Evolutionary conservation across 441 rosid species (phyloP).

Genomic region (Gossypium aridum): DNA sequence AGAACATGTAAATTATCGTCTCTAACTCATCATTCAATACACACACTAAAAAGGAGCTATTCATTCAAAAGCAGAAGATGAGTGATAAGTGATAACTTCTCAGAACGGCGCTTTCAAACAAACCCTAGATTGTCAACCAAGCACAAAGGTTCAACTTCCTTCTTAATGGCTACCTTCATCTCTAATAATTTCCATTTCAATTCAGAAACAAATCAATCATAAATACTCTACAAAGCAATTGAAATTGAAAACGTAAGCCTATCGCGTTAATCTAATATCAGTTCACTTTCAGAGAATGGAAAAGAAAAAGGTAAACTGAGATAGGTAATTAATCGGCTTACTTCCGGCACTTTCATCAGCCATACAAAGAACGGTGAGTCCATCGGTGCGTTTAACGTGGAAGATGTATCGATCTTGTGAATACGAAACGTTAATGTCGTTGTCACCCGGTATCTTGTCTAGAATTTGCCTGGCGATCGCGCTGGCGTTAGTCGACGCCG

Average conservation of each 20-base stretch:
- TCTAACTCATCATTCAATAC: not conserved
- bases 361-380: constrained; percentile 94
- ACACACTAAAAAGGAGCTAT: not conserved
- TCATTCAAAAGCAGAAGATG: not conserved
- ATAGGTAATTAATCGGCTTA: constrained; percentile 20
- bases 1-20: not conserved
- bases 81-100: not conserved
- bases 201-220: not conserved
- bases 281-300: not conserved
- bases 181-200: not conserved
- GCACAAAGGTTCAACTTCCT: not conserved
- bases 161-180: not conserved
- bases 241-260: not conserved
- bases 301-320: not conserved
- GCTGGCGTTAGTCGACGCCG: constrained; percentile 77
- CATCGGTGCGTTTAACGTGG: constrained; percentile 92
- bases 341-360: constrained; percentile 90
- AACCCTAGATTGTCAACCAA: not conserved
- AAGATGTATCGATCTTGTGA: constrained; percentile 93
- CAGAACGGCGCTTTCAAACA: not conserved
- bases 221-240: not conserved
- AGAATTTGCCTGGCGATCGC: constrained; percentile 72
- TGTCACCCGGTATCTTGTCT: constrained; percentile 62
- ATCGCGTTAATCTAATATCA: not conserved
- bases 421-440: constrained; percentile 75